phyloP scores from a whole-genome alignment of 2,329 filamentous ascomycete species.

The Epichloe hybrida region DNA sequence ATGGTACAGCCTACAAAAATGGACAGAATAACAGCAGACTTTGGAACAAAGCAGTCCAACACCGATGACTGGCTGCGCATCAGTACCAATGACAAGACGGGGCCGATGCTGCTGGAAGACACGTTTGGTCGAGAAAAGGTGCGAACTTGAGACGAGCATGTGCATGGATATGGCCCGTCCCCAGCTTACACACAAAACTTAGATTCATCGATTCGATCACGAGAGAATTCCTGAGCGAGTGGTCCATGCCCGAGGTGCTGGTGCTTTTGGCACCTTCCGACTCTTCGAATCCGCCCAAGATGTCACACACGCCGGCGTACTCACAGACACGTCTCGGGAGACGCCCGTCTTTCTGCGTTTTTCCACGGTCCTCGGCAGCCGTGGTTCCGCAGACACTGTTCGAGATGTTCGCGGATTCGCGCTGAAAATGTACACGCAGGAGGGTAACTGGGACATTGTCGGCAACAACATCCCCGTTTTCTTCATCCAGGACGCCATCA shows the following conservation, averaged over 20 bases:
- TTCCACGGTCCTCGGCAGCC: conserved; percentile 63
- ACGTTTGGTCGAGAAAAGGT: conserved; percentile 50
- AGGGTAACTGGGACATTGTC: conserved; percentile 8
- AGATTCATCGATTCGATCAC: conserved; percentile 65
- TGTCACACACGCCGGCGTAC: conserved; percentile 51
- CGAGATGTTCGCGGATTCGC: conserved; percentile 75
- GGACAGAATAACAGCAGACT: conserved; percentile 59
- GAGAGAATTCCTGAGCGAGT: conserved; percentile 41
- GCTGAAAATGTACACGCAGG: conserved; percentile 51
- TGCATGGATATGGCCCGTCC: too few relatives aligned
- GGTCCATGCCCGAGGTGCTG: conserved; percentile 57
- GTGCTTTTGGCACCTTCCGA: conserved; percentile 57
- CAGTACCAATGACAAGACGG: conserved; percentile 46
- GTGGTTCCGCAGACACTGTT: conserved; percentile 67
- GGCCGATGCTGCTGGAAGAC: conserved; percentile 60
- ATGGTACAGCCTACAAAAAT: conserved; percentile 45
- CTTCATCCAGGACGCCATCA: conserved; percentile 53
- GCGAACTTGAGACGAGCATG: conserved; percentile 6
- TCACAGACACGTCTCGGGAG: conserved; percentile 41
- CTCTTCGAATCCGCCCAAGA: conserved; percentile 53
- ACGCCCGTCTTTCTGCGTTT: conserved; percentile 39
- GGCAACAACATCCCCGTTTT: conserved; percentile 8
- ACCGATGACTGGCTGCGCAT: conserved; percentile 68
- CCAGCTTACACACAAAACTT: not conserved
- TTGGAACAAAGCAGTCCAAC: conserved; percentile 57